A percentile compares a stretch with the other conserved stretches of the same genome.
phyloP scores from a whole-genome alignment of 768 basidiomycete genomes.

The Auriscalpium vulgare region DNA sequence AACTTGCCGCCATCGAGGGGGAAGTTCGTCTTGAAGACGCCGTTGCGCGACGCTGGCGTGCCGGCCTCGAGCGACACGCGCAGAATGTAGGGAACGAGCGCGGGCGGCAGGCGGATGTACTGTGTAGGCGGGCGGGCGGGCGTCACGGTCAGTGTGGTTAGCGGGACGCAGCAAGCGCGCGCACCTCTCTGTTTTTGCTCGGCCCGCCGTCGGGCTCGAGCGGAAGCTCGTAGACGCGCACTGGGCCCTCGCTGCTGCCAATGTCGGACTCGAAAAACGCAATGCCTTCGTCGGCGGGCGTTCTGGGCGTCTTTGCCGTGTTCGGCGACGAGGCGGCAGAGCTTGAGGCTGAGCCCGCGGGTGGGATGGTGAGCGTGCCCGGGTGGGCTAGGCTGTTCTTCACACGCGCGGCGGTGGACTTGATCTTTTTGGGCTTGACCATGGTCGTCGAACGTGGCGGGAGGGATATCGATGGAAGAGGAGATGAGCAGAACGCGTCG shows the following conservation, averaged over 20 bases:
- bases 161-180: slow-evolving; percentile 20
- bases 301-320: slow-evolving; percentile 54
- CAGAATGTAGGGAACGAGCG: slow-evolving; percentile 80
- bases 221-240: slow-evolving; percentile 79
- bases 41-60: slow-evolving; percentile 83
- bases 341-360: background rate
- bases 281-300: slow-evolving; percentile 89
- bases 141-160: background rate
- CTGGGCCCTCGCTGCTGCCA: slow-evolving; percentile 47
- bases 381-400: slow-evolving; percentile 1
- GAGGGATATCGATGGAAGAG: background rate
- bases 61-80: slow-evolving; percentile 90
- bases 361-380: slow-evolving; percentile 8
- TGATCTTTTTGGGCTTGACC: slow-evolving; percentile 3
- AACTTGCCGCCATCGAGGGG: slow-evolving; percentile 90
- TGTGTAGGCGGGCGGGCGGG: slow-evolving; percentile 22
- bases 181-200: slow-evolving; percentile 71
- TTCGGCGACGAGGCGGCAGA: slow-evolving; percentile 13
- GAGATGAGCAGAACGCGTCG: background rate
- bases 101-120: slow-evolving; percentile 96
- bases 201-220: slow-evolving; percentile 91
- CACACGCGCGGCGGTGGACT: slow-evolving; percentile 2
- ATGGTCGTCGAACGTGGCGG: slow-evolving; percentile 1
- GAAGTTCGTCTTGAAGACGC: slow-evolving; percentile 93
- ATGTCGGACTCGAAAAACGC: slow-evolving; percentile 69